Evolutionary conservation across 768 basidiomycete genomes (phyloP).

Genomic region (Mycena sanguinolenta): DNA sequence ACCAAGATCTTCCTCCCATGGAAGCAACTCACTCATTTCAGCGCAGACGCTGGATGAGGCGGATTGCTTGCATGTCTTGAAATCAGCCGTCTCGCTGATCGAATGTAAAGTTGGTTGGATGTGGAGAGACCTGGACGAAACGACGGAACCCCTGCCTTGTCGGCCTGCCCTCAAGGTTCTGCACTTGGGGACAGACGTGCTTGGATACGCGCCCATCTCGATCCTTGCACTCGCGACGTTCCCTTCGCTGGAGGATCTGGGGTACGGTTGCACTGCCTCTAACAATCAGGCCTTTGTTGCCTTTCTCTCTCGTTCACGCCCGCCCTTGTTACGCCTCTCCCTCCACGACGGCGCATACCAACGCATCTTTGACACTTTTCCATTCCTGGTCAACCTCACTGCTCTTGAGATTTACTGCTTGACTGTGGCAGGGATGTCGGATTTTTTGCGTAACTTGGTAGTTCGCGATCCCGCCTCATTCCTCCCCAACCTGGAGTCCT

Average conservation of each 20-base stretch:
- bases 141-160: neutral
- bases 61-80: neutral
- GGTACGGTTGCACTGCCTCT: too few species aligned
- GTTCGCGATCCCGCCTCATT: constrained; percentile 1
- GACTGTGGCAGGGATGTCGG: neutral
- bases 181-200: neutral
- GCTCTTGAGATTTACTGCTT: neutral
- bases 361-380: neutral
- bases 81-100: neutral
- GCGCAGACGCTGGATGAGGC: neutral
- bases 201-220: too few species aligned
- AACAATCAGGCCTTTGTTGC: neutral
- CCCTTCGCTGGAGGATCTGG: neutral
- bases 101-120: neutral
- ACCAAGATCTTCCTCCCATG: constrained; percentile 6
- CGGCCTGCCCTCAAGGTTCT: neutral
- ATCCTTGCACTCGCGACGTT: too few species aligned
- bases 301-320: neutral
- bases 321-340: neutral
- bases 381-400: neutral
- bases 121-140: neutral
- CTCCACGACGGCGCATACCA: neutral
- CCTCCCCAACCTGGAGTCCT: neutral
- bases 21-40: constrained; percentile 24
- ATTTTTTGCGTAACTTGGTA: neutral